Conservation (phyloP, 2,329 filamentous ascomycete species). For the Lecanicillium sp. region DNA sequence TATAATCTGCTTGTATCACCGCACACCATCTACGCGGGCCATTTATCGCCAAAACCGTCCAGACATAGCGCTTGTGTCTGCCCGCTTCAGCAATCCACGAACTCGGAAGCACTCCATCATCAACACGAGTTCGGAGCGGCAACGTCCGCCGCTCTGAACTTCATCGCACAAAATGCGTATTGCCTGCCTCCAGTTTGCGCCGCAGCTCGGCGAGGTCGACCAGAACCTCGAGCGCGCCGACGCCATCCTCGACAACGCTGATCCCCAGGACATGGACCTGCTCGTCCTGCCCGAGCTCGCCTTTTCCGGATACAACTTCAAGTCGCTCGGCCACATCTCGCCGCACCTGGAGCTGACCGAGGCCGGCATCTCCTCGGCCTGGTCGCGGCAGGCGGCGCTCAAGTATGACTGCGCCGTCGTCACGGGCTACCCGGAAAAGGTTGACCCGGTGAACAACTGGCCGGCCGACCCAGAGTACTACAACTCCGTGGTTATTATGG, state of each 20-base stretch:
- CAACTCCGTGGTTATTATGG: slow-evolving; percentile 49
- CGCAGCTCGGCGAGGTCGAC: slow-evolving; percentile 62
- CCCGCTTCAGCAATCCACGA: not conserved
- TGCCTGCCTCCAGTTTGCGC: slow-evolving; percentile 65
- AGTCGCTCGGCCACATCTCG: slow-evolving; percentile 58
- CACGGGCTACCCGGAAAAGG: slow-evolving; percentile 69
- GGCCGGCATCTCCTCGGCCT: slow-evolving; percentile 61
- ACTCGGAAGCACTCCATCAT: not conserved
- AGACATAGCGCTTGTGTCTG: not conserved
- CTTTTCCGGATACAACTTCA: slow-evolving; percentile 76
- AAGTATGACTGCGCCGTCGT: slow-evolving; percentile 62
- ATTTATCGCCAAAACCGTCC: no score
- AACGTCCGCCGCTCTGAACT: not conserved
- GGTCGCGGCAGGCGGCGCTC: slow-evolving; percentile 62
- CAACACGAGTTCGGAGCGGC: not conserved
- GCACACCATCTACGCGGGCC: not conserved
- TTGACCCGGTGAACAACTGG: slow-evolving; percentile 44
- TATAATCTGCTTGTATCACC: not conserved
- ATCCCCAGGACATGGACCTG: slow-evolving; percentile 55
- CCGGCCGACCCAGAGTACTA: slow-evolving; percentile 49
- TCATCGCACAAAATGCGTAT: slow-evolving; percentile 57
- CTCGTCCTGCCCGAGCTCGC: slow-evolving; percentile 72
- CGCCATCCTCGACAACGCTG: slow-evolving; percentile 48
- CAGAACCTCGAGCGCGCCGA: slow-evolving; percentile 67
- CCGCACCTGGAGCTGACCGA: slow-evolving; percentile 63